Evolutionary conservation across 345 rosid genomes (phyloP).

Genomic region (Toxicodendron radicans): DNA sequence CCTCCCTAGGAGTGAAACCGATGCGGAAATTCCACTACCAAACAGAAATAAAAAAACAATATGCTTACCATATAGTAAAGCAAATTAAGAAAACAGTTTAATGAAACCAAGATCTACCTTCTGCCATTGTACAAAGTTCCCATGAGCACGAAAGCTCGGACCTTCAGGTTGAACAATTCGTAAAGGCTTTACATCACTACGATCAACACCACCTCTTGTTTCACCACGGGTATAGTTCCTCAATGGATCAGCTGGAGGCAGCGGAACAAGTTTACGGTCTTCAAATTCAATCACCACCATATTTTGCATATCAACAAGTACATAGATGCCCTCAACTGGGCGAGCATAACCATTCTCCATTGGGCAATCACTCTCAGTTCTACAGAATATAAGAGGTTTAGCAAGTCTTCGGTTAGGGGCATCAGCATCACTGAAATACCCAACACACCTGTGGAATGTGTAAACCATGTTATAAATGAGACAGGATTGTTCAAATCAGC

Average conservation of each 20-base stretch:
- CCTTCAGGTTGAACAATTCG: constrained; percentile 90
- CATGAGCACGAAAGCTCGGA: constrained; percentile 87
- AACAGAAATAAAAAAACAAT: constrained; percentile 24
- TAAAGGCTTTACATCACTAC: constrained; percentile 90
- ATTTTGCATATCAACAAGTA: constrained; percentile 88
- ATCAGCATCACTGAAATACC: constrained; percentile 79
- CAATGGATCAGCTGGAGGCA: constrained; percentile 86
- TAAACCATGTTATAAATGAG: constrained; percentile 14
- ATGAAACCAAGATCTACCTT: constrained; percentile 45
- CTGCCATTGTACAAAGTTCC: constrained; percentile 86
- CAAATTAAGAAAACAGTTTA: constrained; percentile 5
- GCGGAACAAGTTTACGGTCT: constrained; percentile 84
- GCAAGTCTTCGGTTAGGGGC: constrained; percentile 85
- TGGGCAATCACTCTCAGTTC: constrained; percentile 91
- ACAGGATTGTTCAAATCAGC: neutral
- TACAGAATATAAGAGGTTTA: constrained; percentile 86
- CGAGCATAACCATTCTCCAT: constrained; percentile 98
- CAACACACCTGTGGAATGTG: constrained; percentile 63
- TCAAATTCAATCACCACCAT: constrained; percentile 87
- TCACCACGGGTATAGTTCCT: constrained; percentile 91
- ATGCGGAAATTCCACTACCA: constrained; percentile 92
- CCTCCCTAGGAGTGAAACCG: constrained; percentile 92
- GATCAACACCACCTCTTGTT: constrained; percentile 86
- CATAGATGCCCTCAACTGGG: constrained; percentile 85
- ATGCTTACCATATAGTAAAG: constrained; percentile 11